Conservation (phyloP, 495 filamentous ascomycete species). For the Apiosordaria backusii region DNA sequence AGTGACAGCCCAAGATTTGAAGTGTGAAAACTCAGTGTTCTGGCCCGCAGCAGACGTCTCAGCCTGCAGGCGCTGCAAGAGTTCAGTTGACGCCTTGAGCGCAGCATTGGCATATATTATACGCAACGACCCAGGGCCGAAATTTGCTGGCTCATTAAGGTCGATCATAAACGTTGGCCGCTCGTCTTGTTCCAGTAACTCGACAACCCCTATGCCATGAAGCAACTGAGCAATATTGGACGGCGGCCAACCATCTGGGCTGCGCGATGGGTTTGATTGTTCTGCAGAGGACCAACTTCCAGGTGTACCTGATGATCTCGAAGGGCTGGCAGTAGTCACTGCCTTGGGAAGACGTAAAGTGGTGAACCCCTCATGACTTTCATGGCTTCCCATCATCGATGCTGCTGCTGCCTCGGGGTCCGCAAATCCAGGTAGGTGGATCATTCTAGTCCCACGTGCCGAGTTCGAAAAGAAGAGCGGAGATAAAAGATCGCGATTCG, state of each 20-base stretch:
- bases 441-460: constrained; percentile 38
- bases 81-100: constrained; percentile 44
- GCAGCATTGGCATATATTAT: constrained; percentile 59
- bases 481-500: constrained; percentile 29
- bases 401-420: constrained; percentile 52
- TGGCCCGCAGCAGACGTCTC: constrained; percentile 37
- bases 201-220: constrained; percentile 55
- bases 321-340: constrained; percentile 47
- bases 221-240: constrained; percentile 47
- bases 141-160: constrained; percentile 51
- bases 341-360: constrained; percentile 62
- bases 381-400: constrained; percentile 56
- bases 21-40: constrained; percentile 46
- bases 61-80: constrained; percentile 51
- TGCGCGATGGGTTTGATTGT: constrained; percentile 31
- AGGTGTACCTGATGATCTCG: constrained; percentile 47
- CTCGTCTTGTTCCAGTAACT: constrained; percentile 64
- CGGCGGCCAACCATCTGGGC: constrained; percentile 41
- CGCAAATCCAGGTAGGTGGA: constrained; percentile 52
- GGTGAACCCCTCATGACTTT: constrained; percentile 53
- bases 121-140: constrained; percentile 47
- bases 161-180: constrained; percentile 68
- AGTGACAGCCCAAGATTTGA: constrained; percentile 61
- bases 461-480: constrained; percentile 59
- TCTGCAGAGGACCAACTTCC: constrained; percentile 47